Evolutionary conservation across 23 red algal species (phyloP).

Genomic region (Cyanidioschyzon merolae): DNA sequence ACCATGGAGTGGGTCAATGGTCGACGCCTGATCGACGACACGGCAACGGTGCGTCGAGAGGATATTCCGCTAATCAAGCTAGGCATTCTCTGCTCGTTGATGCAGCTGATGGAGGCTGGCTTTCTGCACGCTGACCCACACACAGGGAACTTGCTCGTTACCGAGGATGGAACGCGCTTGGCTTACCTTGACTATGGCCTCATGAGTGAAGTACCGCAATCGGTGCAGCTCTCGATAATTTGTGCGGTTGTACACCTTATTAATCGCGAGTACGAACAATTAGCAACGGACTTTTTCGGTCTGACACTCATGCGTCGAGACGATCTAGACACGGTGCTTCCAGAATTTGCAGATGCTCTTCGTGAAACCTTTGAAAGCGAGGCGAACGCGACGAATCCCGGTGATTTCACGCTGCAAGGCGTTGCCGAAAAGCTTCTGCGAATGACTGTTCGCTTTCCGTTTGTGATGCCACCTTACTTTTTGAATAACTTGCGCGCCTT

Average conservation of each 20-base stretch:
- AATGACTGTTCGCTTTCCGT: slow-evolving; percentile 53
- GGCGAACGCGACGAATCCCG: background rate
- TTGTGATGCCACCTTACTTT: slow-evolving; percentile 60
- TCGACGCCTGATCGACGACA: slow-evolving; percentile 47
- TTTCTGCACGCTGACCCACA: slow-evolving; percentile 63
- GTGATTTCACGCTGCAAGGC: slow-evolving; percentile 50
- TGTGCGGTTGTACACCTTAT: slow-evolving; percentile 79
- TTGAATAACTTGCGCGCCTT: slow-evolving; percentile 57
- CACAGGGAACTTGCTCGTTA: slow-evolving; percentile 29
- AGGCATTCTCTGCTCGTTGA: slow-evolving; percentile 65
- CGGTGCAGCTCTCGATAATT: slow-evolving; percentile 53
- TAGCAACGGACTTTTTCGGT: slow-evolving; percentile 69
- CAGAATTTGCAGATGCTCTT: slow-evolving; percentile 49
- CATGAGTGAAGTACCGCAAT: slow-evolving; percentile 37
- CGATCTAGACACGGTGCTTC: slow-evolving; percentile 59
- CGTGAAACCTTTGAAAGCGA: slow-evolving; percentile 29
- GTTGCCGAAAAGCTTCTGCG: slow-evolving; percentile 48
- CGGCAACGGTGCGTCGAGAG: slow-evolving; percentile 34
- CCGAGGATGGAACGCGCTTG: slow-evolving; percentile 29
- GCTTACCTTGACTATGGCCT: slow-evolving; percentile 82
- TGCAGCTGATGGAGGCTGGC: slow-evolving; percentile 60
- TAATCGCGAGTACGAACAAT: slow-evolving; percentile 59
- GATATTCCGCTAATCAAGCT: slow-evolving; percentile 56
- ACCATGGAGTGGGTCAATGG: slow-evolving; percentile 82
- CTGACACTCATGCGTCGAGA: slow-evolving; percentile 61